Evolutionary conservation across 805 yeast species (phyloP).

Genomic region (Candida namnaoensis): DNA sequence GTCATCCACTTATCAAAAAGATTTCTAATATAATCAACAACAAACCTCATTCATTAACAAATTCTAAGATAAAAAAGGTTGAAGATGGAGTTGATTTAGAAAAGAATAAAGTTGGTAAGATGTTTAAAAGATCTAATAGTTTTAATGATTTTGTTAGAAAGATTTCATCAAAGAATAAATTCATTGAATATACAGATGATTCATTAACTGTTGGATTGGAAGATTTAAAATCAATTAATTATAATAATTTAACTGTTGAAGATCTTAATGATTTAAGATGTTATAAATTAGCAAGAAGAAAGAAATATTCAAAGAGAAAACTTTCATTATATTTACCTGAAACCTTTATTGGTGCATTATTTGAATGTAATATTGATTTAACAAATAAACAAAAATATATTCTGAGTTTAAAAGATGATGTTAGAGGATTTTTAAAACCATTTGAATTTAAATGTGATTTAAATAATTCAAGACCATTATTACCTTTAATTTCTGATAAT

Average conservation of each 20-base stretch:
- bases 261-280: constrained; percentile 27
- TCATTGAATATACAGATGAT: constrained; percentile 13
- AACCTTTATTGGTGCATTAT: constrained; percentile 58
- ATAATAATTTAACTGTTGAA: constrained; percentile 5
- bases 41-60: not conserved
- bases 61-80: not conserved
- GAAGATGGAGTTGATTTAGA: not conserved
- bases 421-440: constrained; percentile 2
- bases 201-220: constrained; percentile 7
- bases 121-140: constrained; percentile 1
- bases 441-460: constrained; percentile 26
- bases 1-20: not conserved
- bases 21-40: not conserved
- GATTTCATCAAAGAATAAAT: constrained; percentile 3
- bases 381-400: constrained; percentile 18
- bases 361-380: constrained; percentile 33
- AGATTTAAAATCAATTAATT: constrained; percentile 5
- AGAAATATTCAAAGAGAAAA: constrained; percentile 38
- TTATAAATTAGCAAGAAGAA: constrained; percentile 51
- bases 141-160: constrained; percentile 4
- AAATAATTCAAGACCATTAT: constrained; percentile 31
- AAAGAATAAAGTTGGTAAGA: too few species aligned
- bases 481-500: constrained; percentile 55
- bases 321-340: constrained; percentile 42
- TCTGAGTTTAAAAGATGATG: constrained; percentile 5